phyloP scores from a whole-genome alignment of 192 early-diverging fungal genomes.

The Chytriomyces sp. region DNA sequence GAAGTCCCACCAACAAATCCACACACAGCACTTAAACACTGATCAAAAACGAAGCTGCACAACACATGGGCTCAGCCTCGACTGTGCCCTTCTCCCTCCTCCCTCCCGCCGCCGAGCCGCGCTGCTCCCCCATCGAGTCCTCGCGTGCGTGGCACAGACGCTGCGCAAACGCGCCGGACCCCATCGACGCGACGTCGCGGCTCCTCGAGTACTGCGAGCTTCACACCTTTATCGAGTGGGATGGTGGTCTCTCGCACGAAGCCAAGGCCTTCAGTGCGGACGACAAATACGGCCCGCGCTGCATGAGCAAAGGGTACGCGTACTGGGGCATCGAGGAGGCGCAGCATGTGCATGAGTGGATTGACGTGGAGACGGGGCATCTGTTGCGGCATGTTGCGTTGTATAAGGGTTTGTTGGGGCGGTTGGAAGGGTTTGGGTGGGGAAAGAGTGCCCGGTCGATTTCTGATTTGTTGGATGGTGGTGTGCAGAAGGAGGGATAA shows the following conservation, averaged over 20 bases:
- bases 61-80: background rate
- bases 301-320: background rate
- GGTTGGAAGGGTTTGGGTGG: background rate
- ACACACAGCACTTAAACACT: background rate
- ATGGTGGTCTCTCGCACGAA: background rate
- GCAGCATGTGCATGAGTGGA: background rate
- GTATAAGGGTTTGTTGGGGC: background rate
- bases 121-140: background rate
- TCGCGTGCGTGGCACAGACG: background rate
- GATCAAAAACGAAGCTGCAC: background rate
- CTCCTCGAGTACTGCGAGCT: background rate
- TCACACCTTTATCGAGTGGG: background rate
- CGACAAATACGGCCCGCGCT: background rate
- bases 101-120: background rate
- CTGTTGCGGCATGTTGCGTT: background rate
- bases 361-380: background rate
- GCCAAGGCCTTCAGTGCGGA: background rate
- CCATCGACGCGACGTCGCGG: background rate
- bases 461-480: background rate
- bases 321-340: background rate
- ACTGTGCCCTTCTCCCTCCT: background rate
- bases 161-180: background rate
- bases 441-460: background rate
- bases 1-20: background rate
- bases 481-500: background rate